A percentile compares a stretch with the other conserved stretches of the same genome.
Conservation (phyloP, 495 filamentous ascomycete genomes). For the Bacidia rubella region DNA sequence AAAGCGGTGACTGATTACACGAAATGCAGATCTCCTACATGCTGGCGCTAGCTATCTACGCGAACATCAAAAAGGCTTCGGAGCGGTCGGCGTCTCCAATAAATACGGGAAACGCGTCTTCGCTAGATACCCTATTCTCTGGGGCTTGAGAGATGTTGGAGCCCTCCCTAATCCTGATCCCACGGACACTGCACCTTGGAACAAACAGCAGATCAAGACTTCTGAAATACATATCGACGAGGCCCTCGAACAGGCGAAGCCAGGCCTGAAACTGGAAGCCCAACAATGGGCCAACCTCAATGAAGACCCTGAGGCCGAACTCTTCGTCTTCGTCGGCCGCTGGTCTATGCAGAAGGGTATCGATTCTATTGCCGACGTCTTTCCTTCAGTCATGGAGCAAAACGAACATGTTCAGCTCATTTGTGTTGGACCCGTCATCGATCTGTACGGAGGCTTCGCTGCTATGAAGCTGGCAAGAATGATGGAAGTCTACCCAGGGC, state of each 20-base stretch:
- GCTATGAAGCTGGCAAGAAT: constrained; percentile 55
- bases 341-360: constrained; percentile 71
- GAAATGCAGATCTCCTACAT: constrained; percentile 37
- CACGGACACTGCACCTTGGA: constrained; percentile 57
- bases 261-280: constrained; percentile 47
- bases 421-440: constrained; percentile 58
- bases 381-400: constrained; percentile 53
- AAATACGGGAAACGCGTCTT: constrained; percentile 63
- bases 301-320: constrained; percentile 49
- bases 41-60: constrained; percentile 57
- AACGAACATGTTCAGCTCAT: constrained; percentile 54
- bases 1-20: background rate
- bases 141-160: constrained; percentile 56
- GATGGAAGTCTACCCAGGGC: constrained; percentile 56
- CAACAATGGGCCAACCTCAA: constrained; percentile 65
- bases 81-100: constrained; percentile 57
- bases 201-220: constrained; percentile 37
- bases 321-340: constrained; percentile 64
- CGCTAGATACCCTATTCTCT: constrained; percentile 64
- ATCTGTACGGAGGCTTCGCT: constrained; percentile 65
- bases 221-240: constrained; percentile 41
- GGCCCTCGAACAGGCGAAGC: constrained; percentile 41
- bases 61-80: constrained; percentile 59
- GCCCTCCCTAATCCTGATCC: constrained; percentile 63
- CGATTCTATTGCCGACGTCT: constrained; percentile 63